These are phyloP conservation scores for Pseudogymnoascus sp. DNA, from an alignment of 2,329 filamentous ascomycete species.

Conservation along the genomic window DNA sequence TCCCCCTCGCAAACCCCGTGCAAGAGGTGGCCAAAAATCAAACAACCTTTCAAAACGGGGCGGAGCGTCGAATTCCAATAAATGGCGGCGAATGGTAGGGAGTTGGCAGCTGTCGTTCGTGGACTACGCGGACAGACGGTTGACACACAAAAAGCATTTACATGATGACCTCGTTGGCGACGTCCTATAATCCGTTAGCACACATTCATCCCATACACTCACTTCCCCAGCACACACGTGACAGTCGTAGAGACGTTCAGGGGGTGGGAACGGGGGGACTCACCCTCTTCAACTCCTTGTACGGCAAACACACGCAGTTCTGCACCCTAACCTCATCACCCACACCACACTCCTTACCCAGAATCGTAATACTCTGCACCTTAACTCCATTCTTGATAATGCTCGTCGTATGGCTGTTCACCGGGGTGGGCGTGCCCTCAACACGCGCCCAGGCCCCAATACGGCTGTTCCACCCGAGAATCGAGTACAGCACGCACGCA, in stretches of 20 bases:
- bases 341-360: slow-evolving; percentile 92
- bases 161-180: slow-evolving; percentile 87
- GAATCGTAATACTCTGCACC: slow-evolving; percentile 95
- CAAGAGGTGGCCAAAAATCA: neutral
- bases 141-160: slow-evolving; percentile 36
- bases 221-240: neutral
- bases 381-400: slow-evolving; percentile 97
- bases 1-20: neutral
- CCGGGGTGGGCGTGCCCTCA: slow-evolving; percentile 84
- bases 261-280: slow-evolving; percentile 33
- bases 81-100: neutral
- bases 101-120: neutral
- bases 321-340: slow-evolving; percentile 92
- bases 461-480: slow-evolving; percentile 93
- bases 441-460: slow-evolving; percentile 97
- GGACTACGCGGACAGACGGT: neutral
- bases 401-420: slow-evolving; percentile 82
- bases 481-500: slow-evolving; percentile 88
- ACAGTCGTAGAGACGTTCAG: neutral
- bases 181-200: slow-evolving; percentile 55
- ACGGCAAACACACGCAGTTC: slow-evolving; percentile 95
- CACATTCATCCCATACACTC: neutral
- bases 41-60: neutral
- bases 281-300: slow-evolving; percentile 95
- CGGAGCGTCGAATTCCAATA: neutral